A percentile compares a stretch with the other conserved stretches of the same genome.
These are phyloP conservation scores for Mycena vulgaris DNA, from an alignment of 768 basidiomycete genomes.

Conservation along the genomic window DNA sequence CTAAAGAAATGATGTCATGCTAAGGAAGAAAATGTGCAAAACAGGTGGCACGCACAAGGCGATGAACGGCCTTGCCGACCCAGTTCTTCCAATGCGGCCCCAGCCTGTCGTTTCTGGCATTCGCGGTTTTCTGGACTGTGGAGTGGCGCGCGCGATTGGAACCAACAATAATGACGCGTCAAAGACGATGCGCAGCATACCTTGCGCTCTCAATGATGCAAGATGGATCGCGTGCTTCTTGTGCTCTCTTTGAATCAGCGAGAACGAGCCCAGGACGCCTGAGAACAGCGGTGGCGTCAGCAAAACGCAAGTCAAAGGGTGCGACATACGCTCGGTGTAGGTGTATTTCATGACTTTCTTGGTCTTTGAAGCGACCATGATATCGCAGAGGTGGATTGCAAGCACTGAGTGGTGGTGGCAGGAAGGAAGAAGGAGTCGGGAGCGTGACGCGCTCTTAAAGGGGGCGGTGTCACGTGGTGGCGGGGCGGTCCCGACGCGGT, in stretches of 20 bases:
- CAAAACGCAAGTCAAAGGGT: not conserved
- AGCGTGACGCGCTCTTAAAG: constrained; percentile 31
- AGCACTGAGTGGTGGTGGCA: constrained; percentile 35
- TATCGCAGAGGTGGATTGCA: constrained; percentile 25
- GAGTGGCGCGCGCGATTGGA: not conserved
- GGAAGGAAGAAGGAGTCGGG: constrained; percentile 18
- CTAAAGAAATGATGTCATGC: constrained; percentile 44
- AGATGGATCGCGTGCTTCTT: constrained; percentile 61
- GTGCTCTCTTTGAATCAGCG: constrained; percentile 61
- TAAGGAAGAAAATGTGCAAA: not conserved
- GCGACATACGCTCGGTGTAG: constrained; percentile 59
- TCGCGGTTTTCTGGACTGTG: constrained; percentile 65
- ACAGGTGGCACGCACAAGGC: constrained; percentile 54
- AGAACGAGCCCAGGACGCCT: constrained; percentile 66
- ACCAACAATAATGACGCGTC: not conserved
- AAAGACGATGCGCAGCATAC: constrained; percentile 44
- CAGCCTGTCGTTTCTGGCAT: constrained; percentile 59
- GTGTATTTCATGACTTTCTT: constrained; percentile 51
- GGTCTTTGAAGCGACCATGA: constrained; percentile 51
- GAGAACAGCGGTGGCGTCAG: constrained; percentile 13
- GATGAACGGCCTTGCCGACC: constrained; percentile 62
- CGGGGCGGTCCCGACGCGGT: constrained; percentile 20
- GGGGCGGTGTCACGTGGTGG: constrained; percentile 24
- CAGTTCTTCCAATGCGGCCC: constrained; percentile 66
- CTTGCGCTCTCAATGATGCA: constrained; percentile 63